Evolutionary conservation across 176 grass and related monocot genomes (phyloP), one percentile per base, ranked within the genome.

Genomic region (Pontederia crassipes): DNA sequence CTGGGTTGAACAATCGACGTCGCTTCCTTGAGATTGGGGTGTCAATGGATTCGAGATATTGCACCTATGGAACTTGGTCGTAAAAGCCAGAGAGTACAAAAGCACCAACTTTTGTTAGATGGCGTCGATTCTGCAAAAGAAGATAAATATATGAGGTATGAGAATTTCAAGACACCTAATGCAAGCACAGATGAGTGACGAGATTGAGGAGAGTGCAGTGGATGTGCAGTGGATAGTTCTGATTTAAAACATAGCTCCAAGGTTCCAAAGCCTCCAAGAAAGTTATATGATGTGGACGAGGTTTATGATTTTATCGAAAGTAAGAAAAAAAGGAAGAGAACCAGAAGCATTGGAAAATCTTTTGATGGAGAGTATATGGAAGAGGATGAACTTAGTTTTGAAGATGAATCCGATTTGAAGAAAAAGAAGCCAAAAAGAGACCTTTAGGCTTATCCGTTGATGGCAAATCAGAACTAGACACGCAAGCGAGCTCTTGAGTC

Each of bases 401-500:
- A 88, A 59, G 74, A 27, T 69, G 80, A 62, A 28, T 49, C 58
- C n/a, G 93, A 89, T 40, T 50, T 55, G 73, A 80, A 74, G 54
- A 74, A 47, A 55, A 64, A 51, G 27, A 50, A 51, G 28, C 35
- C 17, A 2, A 73, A 79, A 16, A 76, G 67, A 40, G 69, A 78
- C 59, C 52, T 71, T n/a, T n/a, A n/a, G 70, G 72, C 58, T 84
- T 74, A 55, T 74, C 70, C 54, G 60, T 69, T 58, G 60, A 67
- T 68, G 60, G 32, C 12, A 90, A 75, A 68, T 63, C 60, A 61
- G 87, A 80, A 56, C 75, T 73, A 55, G 62, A 83, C 78, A 58
- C 89, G 93, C 53, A 87, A 92, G 59, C 77, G 93, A 13, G 93
- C 93, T 51, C 87, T 97, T 77, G 87, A 97, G 65, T 83, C 82